Base-by-base conservation (phyloP, 1,284 basidiomycete genomes). In the Cryptococcus sp. region DNA sequence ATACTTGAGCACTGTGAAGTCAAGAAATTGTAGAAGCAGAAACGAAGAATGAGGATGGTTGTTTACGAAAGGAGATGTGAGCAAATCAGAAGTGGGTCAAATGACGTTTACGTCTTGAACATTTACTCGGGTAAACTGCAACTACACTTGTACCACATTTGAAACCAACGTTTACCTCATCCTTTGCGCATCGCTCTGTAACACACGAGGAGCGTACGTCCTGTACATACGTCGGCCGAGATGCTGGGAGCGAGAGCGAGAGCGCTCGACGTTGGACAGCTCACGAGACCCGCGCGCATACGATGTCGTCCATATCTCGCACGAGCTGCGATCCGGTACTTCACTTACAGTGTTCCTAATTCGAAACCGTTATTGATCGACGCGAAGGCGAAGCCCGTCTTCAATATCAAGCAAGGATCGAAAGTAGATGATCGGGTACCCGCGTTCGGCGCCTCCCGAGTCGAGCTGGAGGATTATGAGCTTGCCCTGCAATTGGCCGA, bases 281-380 rank as follows among this genome's bases (percentile, higher is more conserved):
- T 69, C 8, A 62, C 65, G 15, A 59, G 67, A 35, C 62, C 65
- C 7, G 42, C 55, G 15, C 57, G 65, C 19, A 59, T 69, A 11
- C 62, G 62, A 53, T 61, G 67, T 53, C 65, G 67, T 48, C 65
- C 67, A 1, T 40, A 53, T 5, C 48, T 56, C 46, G 42, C 42
- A 39, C 50, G 54, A 35, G 13, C 46, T 17, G 23, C 31, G 5
- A 39, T 31, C 31, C 59, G 54, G 57, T 53, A 42, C 25, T 46
- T 60, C 51, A n/a, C 40, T 4, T 53, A 50, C 22, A 54, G 17
- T 15, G 23, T 22, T 20, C 19, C 31, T 53, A 47, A 13, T 5
- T 40, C 11, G 19, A 49, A 40, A 47, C 40, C 35, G 16, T 19
- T 19, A 38, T 51, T 11, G 31, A 6, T 25, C 25, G 25, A 25